These are phyloP conservation scores for Spathaspora hagerdaliae DNA, from an alignment of 805 yeast species.

Conservation along the genomic window DNA sequence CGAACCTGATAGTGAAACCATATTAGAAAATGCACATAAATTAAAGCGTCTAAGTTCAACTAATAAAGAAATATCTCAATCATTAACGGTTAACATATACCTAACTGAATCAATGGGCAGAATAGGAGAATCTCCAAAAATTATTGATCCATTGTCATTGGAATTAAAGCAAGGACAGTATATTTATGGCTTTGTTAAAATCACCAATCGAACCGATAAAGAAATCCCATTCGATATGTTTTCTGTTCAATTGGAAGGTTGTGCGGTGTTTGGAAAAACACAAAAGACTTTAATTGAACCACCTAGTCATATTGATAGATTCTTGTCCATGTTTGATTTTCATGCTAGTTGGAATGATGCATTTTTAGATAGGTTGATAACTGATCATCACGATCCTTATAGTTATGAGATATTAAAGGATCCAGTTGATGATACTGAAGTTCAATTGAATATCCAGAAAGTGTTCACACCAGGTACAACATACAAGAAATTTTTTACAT, in stretches of 20 bases:
- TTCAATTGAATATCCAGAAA: constrained; percentile 21
- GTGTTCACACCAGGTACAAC: constrained; percentile 26
- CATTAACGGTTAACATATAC: constrained; percentile 23
- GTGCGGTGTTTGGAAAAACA: constrained; percentile 20
- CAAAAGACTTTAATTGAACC: constrained; percentile 13
- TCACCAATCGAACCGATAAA: constrained; percentile 22
- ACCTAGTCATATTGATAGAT: constrained; percentile 20
- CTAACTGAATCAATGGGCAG: constrained; percentile 33
- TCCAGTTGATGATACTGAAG: constrained; percentile 27
- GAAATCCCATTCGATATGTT: constrained; percentile 38
- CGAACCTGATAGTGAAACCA: constrained; percentile 23
- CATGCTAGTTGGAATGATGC: constrained; percentile 40
- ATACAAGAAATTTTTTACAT: constrained; percentile 39
- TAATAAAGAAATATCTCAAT: constrained; percentile 23
- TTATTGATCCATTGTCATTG: constrained; percentile 26
- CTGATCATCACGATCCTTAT: constrained; percentile 29
- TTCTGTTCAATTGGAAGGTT: constrained; percentile 35
- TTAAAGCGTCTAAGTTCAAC: constrained; percentile 26
- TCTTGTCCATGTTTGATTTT: constrained; percentile 39
- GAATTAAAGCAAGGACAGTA: constrained; percentile 35
- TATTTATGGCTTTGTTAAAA: constrained; percentile 31
- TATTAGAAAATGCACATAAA: constrained; percentile 32
- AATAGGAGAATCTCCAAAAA: constrained; percentile 26
- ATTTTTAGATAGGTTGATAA: constrained; percentile 24
- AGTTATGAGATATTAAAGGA: constrained; percentile 15